Conservation (phyloP, 768 basidiomycete species). For the Lanmaoa rubissima region DNA sequence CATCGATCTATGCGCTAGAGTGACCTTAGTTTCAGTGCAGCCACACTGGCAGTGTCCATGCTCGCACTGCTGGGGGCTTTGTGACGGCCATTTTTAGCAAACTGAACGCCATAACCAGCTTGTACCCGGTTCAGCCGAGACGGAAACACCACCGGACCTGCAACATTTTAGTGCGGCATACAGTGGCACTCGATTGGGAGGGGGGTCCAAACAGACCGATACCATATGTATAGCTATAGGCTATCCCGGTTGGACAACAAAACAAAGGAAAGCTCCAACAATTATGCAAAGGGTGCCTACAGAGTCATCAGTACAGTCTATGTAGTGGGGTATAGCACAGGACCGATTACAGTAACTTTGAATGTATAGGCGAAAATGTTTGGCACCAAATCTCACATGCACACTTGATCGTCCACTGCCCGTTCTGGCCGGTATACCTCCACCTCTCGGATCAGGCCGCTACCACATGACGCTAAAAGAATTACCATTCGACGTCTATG, state of each 20-base stretch:
- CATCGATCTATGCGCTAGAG: not conserved
- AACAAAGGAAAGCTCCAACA: not conserved
- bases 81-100: not conserved
- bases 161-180: too few species aligned
- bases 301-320: not conserved
- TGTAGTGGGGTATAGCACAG: not conserved
- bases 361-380: not conserved
- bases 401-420: not conserved
- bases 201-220: too few species aligned
- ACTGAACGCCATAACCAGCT: too few species aligned
- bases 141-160: too few species aligned
- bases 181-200: too few species aligned
- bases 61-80: not conserved
- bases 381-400: constrained; percentile 2
- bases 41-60: not conserved
- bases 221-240: too few species aligned
- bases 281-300: not conserved
- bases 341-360: not conserved
- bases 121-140: too few species aligned
- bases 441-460: not conserved
- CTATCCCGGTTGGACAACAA: too few species aligned
- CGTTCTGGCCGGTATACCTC: not conserved
- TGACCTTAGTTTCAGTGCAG: not conserved
- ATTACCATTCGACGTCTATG: constrained; percentile 37
- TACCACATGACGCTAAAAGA: constrained; percentile 19